Evolutionary conservation across 495 filamentous ascomycete species (phyloP).

Genomic region (Penicillium cataractarum): DNA sequence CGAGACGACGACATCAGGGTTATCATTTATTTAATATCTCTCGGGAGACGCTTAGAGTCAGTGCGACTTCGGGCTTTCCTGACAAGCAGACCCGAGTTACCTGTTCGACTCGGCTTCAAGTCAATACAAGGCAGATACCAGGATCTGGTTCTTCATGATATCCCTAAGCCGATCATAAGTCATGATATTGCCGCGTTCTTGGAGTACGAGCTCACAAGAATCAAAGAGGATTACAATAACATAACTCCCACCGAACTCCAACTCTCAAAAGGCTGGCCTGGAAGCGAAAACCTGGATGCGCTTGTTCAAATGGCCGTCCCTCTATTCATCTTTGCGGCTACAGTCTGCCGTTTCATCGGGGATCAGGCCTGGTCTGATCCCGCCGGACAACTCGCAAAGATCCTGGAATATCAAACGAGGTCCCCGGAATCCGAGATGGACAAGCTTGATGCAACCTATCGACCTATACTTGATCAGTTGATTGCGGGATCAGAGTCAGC

Average conservation of each 20-base stretch:
- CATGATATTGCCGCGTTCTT: slow-evolving; percentile 34
- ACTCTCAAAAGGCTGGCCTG: slow-evolving; percentile 41
- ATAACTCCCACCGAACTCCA: slow-evolving; percentile 8
- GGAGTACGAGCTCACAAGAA: slow-evolving; percentile 21
- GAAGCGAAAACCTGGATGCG: slow-evolving; percentile 14
- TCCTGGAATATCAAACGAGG: slow-evolving; percentile 14
- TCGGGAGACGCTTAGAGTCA: slow-evolving; percentile 6
- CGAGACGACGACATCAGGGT: slow-evolving; percentile 36
- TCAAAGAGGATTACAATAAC: slow-evolving; percentile 7
- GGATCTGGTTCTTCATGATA: slow-evolving; percentile 31
- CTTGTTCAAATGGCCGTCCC: slow-evolving; percentile 30
- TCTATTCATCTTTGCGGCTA: slow-evolving; percentile 39
- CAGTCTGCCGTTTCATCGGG: slow-evolving; percentile 32
- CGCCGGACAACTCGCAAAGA: slow-evolving; percentile 11
- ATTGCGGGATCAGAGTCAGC: slow-evolving; percentile 3
- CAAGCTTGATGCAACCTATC: slow-evolving; percentile 29
- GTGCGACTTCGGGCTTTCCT: slow-evolving; percentile 34
- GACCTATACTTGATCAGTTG: slow-evolving; percentile 29
- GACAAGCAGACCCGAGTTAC: slow-evolving; percentile 51
- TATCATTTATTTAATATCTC: slow-evolving; percentile 40
- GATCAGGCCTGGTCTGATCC: slow-evolving; percentile 21
- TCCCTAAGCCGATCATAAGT: slow-evolving; percentile 23
- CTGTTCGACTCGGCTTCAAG: slow-evolving; percentile 40
- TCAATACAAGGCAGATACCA: slow-evolving; percentile 23
- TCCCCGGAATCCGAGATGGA: neutral